Base-by-base conservation (phyloP, 805 yeast genomes). In the Wickerhamiella siamensis region DNA sequence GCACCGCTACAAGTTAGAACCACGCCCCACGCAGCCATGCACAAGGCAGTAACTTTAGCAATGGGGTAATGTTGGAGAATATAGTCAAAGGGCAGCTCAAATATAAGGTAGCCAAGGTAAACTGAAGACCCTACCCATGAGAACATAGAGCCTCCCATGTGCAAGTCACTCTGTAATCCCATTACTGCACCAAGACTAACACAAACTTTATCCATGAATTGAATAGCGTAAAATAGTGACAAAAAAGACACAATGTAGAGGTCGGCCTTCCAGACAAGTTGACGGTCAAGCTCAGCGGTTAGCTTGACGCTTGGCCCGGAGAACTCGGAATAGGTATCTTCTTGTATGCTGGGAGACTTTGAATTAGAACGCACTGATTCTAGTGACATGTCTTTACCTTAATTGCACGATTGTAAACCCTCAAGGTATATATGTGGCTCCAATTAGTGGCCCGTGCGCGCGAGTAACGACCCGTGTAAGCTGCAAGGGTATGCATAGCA, bases 21-120 rank as follows among this genome's bases (percentile, higher is more conserved):
- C 24, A 55, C 51, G 18, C 84, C 84, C 86, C 87, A 79, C 0
- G 71, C 34, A n/a, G 75, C 51, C 32, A 78, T 67, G 45, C 69
- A 67, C 1, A 57, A 46, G 8, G 72, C 60, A 2, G 70, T 62
- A 1, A 73, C 58, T 48, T 71, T 73, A 4, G 75, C 67, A 47
- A 78, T 64, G 2, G 78, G 79, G 39, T 74, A 69, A 42, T 62
- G 63, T 54, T 79, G 86, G 21, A 75, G 53, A 1, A 67, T 38
- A 36, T 61, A 51, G 9, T 64, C 55, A 3, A 70, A 65, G 4
- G 76, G 72, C 42, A 70, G 58, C 50, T 73, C 77, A 51, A 74
- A 76, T 5, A 62, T 62, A 38, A 79, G 56, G 53, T 77, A 79
- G 3, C 84, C 86, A 29, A 79, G 54, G 51, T 75, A 76, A 48